Percentiles rank a stretch among this genome's conserved stretches.
These are phyloP conservation scores for Micromonas commoda DNA, from an alignment of 139 green algal genomes.

Conservation along the genomic window DNA sequence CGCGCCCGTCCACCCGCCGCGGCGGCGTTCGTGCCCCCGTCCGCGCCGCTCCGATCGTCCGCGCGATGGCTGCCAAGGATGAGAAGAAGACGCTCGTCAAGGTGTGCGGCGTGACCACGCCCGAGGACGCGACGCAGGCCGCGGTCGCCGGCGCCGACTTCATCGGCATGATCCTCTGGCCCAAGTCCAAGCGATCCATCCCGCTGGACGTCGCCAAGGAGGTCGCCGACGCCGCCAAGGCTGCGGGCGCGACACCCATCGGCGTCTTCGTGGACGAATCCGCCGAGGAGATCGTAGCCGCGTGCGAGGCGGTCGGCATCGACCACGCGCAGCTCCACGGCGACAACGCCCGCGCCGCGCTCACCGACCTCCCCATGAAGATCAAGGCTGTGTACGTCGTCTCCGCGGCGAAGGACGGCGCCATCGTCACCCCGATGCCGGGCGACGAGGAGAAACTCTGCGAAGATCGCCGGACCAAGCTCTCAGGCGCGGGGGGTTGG, in stretches of 20 bases:
- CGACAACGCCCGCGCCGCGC: slow-evolving; percentile 31
- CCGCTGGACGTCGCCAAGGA: slow-evolving; percentile 31
- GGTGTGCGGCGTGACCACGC: slow-evolving; percentile 45
- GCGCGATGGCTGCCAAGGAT: background rate
- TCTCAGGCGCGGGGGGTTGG: background rate
- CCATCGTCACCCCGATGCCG: slow-evolving; percentile 37
- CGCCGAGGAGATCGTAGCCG: slow-evolving; percentile 21
- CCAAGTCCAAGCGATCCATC: slow-evolving; percentile 29
- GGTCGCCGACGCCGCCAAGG: slow-evolving; percentile 32
- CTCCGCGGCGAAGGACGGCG: slow-evolving; percentile 36
- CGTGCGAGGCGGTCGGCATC: slow-evolving; percentile 6
- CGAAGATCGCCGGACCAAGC: background rate
- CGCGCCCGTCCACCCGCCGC: background rate
- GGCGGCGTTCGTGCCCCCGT: background rate
- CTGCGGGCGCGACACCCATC: slow-evolving; percentile 32
- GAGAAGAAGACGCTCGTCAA: slow-evolving; percentile 34
- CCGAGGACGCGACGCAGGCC: slow-evolving; percentile 40
- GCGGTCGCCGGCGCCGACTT: slow-evolving; percentile 36
- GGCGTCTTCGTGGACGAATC: slow-evolving; percentile 48
- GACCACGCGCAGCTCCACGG: slow-evolving; percentile 44
- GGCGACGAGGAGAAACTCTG: slow-evolving; percentile 12
- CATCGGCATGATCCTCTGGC: slow-evolving; percentile 51
- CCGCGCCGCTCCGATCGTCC: background rate
- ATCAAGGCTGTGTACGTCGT: slow-evolving; percentile 44
- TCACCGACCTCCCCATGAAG: slow-evolving; percentile 30